Conservation (phyloP, 257 asterid species). For the Primulina eburnea region DNA sequence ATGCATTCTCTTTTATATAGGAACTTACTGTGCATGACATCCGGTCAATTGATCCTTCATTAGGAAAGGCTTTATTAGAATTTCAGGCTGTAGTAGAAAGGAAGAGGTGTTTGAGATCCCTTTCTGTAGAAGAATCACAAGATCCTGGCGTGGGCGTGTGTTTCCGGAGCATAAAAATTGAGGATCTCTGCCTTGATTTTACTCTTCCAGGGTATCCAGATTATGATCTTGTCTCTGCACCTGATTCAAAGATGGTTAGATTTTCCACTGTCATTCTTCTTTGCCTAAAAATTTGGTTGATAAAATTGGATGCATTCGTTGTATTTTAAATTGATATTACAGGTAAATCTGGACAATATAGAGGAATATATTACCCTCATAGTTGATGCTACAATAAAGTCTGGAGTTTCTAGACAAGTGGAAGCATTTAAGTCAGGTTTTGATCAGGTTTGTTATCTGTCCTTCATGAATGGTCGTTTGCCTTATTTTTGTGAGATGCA, state of each 20-base stretch:
- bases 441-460: slow-evolving; percentile 55
- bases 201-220: slow-evolving; percentile 95
- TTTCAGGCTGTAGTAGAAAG: slow-evolving; percentile 74
- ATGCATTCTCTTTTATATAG: slow-evolving; percentile 36
- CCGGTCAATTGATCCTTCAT: slow-evolving; percentile 78
- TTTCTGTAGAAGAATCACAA: slow-evolving; percentile 30
- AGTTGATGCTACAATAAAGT: slow-evolving; percentile 65
- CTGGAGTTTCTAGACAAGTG: slow-evolving; percentile 86
- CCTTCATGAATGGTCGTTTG: slow-evolving; percentile 6
- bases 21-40: slow-evolving; percentile 74
- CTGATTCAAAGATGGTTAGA: slow-evolving; percentile 63
- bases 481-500: background rate
- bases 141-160: slow-evolving; percentile 42
- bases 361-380: slow-evolving; percentile 62
- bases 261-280: slow-evolving; percentile 20
- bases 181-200: slow-evolving; percentile 92
- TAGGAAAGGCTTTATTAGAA: slow-evolving; percentile 72
- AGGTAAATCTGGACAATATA: slow-evolving; percentile 69
- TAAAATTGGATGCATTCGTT: background rate
- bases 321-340: slow-evolving; percentile 27
- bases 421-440: slow-evolving; percentile 94
- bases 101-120: slow-evolving; percentile 47
- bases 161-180: slow-evolving; percentile 58
- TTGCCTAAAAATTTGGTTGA: slow-evolving; percentile 21
- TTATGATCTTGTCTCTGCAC: slow-evolving; percentile 44